Evolutionary conservation across 345 rosid species (phyloP), one percentile per base, ranked within the genome.

Genomic region (Aquilaria yunnanensis): DNA sequence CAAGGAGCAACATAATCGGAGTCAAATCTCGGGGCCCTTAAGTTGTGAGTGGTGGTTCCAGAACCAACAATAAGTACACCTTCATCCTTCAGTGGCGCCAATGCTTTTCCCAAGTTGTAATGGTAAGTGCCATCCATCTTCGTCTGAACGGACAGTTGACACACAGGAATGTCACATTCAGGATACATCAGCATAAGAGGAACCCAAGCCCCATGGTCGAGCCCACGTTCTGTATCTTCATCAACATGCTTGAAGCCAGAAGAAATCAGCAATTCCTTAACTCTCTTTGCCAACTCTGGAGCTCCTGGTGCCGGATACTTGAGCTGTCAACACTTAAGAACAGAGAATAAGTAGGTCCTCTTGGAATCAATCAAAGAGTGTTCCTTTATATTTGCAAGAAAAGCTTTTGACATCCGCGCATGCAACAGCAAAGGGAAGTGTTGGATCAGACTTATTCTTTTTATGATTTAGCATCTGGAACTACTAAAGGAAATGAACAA

Each of bases 171-270:
- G 58, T 90, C 81, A 1, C 86, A 92, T 61, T 88, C 96, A 0
- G 99, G 99, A 59, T 86, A 94, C 99, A 94, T 94, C 59, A 90
- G 75, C 93, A 88, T 85, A 13, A 94, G 65, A 3, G 96, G 97
- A 64, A 86, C 85, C 99, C 99, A 94, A 16, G 97, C 93, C 8
- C 99, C 99, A 57, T 94, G 99, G 72, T 94, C 99, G 46, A 94
- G 80, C 47, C 99, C 97, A 3, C 96, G 83, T 32, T 76, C 67
- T 41, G 53, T 76, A 57, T 90, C 97, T 75, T 79, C 93, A 43
- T 76, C 57, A 7, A 90, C 93, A 4, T 64, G 81, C 33, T 75
- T 62, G 72, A 86, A 70, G 12, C 88, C 91, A 34, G 85, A 76
- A 2, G n/a, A 71, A 61, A 68, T 54, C 2, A 94, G 72, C 77